Base-by-base conservation (phyloP, 2,329 filamentous ascomycete species). In the Colletotrichum shisoi region DNA sequence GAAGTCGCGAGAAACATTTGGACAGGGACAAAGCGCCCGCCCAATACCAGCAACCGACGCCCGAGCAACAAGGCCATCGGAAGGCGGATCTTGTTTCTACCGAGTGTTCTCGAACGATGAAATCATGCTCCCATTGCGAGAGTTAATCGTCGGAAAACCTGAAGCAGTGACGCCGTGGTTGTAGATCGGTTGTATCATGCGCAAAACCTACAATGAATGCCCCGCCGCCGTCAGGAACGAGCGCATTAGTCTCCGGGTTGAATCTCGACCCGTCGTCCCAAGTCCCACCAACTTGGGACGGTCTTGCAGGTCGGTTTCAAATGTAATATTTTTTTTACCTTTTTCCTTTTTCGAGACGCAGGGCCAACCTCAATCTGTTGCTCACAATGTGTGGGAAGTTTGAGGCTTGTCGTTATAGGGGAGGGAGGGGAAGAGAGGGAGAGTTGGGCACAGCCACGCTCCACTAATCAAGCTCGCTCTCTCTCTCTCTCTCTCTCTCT, bases 101-200 rank as follows among this genome's bases (percentile, higher is more conserved):
- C 31, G 34, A 42, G 13, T 19, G 51, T 68, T 51, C 56, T 64
- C 48, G 51, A 64, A 67, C 44, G 53, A 27, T 56, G 40, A 56
- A 56, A 58, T 40, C 42, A 59, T 67, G 61, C 64, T 7, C 53
- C 27, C 42, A 49, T 39, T 31, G 54, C 39, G 54, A 37, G 31
- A 67, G 53, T 34, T 34, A 49, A 44, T 48, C 53, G 53, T 39
- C 48, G 42, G 46, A 31, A 21, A 45, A 45, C 60, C 61, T 68
- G 65, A 68, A 51, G 61, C 65, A 60, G 65, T 65, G 61, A 65
- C 61, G 65, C 61, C 49, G 19, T 48, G 65, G 65, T 48, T 68
- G 65, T 61, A 68, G 65, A 68, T 68, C 65, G 39, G 17, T 65
- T 65, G 65, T 68, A 56, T 68, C 65, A 65, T 56, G 40, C 48